Percentiles rank a stretch among this genome's conserved stretches.
phyloP scores from a whole-genome alignment of 495 filamentous ascomycete genomes.

The Penicillium verhagenii region DNA sequence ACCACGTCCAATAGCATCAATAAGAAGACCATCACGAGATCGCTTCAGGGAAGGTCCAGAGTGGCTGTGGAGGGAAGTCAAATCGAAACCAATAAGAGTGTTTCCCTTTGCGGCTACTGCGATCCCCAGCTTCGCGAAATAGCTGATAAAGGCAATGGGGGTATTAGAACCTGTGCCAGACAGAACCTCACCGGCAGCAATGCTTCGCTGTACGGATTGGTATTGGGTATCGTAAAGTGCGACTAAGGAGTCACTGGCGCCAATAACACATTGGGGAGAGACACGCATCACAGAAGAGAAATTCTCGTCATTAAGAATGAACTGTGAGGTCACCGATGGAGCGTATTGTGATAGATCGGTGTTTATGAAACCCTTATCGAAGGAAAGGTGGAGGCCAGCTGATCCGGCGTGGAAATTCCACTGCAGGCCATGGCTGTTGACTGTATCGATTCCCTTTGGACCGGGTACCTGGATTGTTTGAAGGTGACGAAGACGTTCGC shows the following conservation, averaged over 20 bases:
- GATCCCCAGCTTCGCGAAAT: slow-evolving; percentile 62
- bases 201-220: slow-evolving; percentile 58
- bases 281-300: slow-evolving; percentile 49
- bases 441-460: slow-evolving; percentile 21
- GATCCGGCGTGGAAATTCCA: slow-evolving; percentile 49
- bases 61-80: slow-evolving; percentile 54
- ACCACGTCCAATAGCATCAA: slow-evolving; percentile 67
- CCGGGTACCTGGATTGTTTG: slow-evolving; percentile 38
- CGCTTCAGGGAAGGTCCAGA: slow-evolving; percentile 54
- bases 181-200: slow-evolving; percentile 47
- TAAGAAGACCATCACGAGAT: slow-evolving; percentile 63
- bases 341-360: slow-evolving; percentile 48
- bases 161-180: slow-evolving; percentile 21
- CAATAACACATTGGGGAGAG: slow-evolving; percentile 46
- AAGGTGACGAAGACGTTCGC: slow-evolving; percentile 39
- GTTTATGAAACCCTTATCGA: slow-evolving; percentile 42
- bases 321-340: slow-evolving; percentile 40
- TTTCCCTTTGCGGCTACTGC: slow-evolving; percentile 58
- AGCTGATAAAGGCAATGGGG: slow-evolving; percentile 48
- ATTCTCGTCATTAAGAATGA: slow-evolving; percentile 40
- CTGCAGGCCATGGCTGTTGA: slow-evolving; percentile 29
- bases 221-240: slow-evolving; percentile 66
- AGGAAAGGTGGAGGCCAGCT: slow-evolving; percentile 44
- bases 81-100: slow-evolving; percentile 59
- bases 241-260: slow-evolving; percentile 43